Evolutionary conservation across 352 stramenopile genomes (phyloP), one percentile per base, ranked within the genome.

Genomic region (Pythium volutum): DNA sequence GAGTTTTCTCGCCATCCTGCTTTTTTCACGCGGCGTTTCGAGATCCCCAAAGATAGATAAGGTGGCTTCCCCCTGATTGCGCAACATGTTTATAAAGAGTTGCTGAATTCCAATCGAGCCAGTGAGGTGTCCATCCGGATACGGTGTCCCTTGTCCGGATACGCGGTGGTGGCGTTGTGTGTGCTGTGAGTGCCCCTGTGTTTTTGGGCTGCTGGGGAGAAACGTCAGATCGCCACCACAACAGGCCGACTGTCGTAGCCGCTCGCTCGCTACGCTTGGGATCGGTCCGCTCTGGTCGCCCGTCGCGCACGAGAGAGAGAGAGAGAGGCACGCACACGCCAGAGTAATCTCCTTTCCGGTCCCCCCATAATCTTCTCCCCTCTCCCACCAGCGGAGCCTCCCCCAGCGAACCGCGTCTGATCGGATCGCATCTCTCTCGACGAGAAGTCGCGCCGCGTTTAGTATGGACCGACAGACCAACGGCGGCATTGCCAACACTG

Each of bases 211-310:
- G 47, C 36, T 58, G 48, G 64, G 53, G 64, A 71, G 64, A 71
- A 71, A 71, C 64, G 64, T 71, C 64, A 71, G 58, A 59, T 52
- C 55, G 51, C 50, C 51, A 59, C 43, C 31, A 36, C 31, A 36
- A 36, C 31, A 36, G 15, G 46, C 15, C 46, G 27, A 34, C 41
- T 54, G 29, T 29, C 33, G 31, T 46, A 58, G 54, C 54, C 54
- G 23, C 54, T 61, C 54, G 48, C 57, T 50, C 18, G 31, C 27
- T 51, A n/a, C 33, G 36, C 16, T 51, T 39, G 54, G 26, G 16
- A 14, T 22, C 39, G 15, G n/a, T 27, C 33, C 54, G 15, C 54
- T 42, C 39, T 31, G 5, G 16, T 22, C 46, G 23, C 14, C 36
- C 36, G 8, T 18, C 18, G 36, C 36, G n/a, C n/a, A n/a, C n/a